Base-by-base conservation (phyloP, 2,329 filamentous ascomycete species). In the Calycina herbarum region DNA sequence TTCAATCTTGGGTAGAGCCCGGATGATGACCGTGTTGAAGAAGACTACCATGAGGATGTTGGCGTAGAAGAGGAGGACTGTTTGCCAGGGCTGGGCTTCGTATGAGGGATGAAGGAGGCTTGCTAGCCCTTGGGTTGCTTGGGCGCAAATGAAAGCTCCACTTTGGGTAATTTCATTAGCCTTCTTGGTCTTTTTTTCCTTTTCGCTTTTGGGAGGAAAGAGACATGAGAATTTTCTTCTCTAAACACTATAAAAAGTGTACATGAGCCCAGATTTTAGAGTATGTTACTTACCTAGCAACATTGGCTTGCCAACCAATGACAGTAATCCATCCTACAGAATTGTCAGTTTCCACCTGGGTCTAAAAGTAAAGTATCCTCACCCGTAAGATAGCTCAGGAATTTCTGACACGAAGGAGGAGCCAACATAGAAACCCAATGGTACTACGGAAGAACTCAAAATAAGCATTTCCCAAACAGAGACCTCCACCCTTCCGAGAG, bases 361-460 rank as follows among this genome's bases (percentile, higher is more conserved):
- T 33, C 29, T 24, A 8, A 24, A 17, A 17, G 40, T n/a, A 17
- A 48, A 24, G 56, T 15, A 5, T 10, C 2, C 72, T 60, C 64
- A 78, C 81, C 81, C 10, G 80, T 80, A 13, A 83, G 72, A 68
- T 86, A 88, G 66, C 82, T 85, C 2, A 87, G 75, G 33, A 82
- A 80, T 64, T 82, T 83, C 66, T 85, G 82, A 58, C 78, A 76
- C 33, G 73, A 73, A 0, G 72, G 74, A 0, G 83, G 80, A 1
- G 82, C 79, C 64, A 85, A 82, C 61, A 84, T 82, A 0, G 79
- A 83, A 0, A 85, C 82, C 83, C 83, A 86, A 68, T 42, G 13
- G 13, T 33, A 35, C 35, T 24, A 11, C 10, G n/a, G 10, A 20
- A 27, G 20, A 20, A 51, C 57, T 17, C 31, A 17, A 33, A 15